phyloP scores from a whole-genome alignment of 2,329 filamentous ascomycete species.

The Colletotrichum sp. region DNA sequence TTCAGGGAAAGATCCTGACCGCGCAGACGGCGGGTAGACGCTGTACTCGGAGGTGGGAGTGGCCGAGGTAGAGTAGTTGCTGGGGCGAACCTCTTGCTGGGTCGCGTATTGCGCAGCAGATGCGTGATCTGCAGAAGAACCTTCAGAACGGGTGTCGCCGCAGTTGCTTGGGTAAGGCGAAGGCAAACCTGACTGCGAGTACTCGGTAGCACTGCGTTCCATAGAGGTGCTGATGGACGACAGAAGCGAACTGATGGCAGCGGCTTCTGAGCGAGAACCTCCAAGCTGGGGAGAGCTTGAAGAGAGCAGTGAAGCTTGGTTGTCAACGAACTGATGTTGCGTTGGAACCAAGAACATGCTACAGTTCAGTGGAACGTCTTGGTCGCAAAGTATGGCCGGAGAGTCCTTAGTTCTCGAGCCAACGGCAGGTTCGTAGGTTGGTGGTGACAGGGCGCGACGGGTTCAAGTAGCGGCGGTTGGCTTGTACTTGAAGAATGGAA shows the following conservation, averaged over 20 bases:
- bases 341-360: slow-evolving; percentile 38
- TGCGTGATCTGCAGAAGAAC: slow-evolving; percentile 84
- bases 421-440: slow-evolving; percentile 22
- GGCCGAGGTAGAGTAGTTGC: slow-evolving; percentile 75
- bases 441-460: slow-evolving; percentile 15
- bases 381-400: slow-evolving; percentile 24
- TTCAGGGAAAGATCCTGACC: slow-evolving; percentile 85
- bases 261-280: slow-evolving; percentile 30
- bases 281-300: slow-evolving; percentile 29
- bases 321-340: slow-evolving; percentile 34
- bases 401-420: slow-evolving; percentile 36
- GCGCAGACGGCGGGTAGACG: slow-evolving; percentile 75
- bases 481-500: slow-evolving; percentile 22
- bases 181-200: slow-evolving; percentile 88
- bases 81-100: slow-evolving; percentile 78
- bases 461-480: slow-evolving; percentile 14
- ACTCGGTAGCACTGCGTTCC: slow-evolving; percentile 73
- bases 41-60: slow-evolving; percentile 92
- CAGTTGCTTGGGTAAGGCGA: slow-evolving; percentile 71
- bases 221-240: slow-evolving; percentile 45
- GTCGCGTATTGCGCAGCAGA: slow-evolving; percentile 90
- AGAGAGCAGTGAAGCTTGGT: slow-evolving; percentile 33
- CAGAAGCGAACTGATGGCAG: slow-evolving; percentile 32
- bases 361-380: slow-evolving; percentile 31
- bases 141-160: slow-evolving; percentile 82